These are phyloP conservation scores for Trametes coccinea DNA, from an alignment of 768 basidiomycete genomes.

Conservation along the genomic window DNA sequence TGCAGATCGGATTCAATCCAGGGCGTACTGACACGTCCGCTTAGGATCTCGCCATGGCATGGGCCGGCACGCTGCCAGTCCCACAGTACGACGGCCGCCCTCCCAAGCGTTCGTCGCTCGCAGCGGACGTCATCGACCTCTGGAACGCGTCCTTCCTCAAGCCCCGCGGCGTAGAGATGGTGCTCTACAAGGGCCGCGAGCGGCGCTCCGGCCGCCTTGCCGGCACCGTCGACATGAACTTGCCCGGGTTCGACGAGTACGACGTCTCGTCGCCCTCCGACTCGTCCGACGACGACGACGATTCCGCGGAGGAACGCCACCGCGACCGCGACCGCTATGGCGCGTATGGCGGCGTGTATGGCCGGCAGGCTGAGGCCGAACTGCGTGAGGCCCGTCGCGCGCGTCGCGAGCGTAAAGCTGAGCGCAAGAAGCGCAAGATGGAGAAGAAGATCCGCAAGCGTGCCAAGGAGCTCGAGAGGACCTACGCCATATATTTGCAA, in stretches of 20 bases:
- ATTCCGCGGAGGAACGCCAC: constrained; percentile 38
- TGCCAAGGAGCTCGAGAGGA: constrained; percentile 59
- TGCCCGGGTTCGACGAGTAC: constrained; percentile 49
- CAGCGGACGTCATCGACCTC: constrained; percentile 72
- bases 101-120: constrained; percentile 58
- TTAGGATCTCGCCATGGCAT: constrained; percentile 73
- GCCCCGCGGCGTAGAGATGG: constrained; percentile 72
- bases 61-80: constrained; percentile 75
- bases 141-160: constrained; percentile 82
- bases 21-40: not conserved
- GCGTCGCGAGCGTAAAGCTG: constrained; percentile 53
- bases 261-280: constrained; percentile 43
- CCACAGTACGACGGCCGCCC: constrained; percentile 50
- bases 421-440: constrained; percentile 60
- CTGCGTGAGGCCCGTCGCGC: constrained; percentile 52
- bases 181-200: constrained; percentile 79
- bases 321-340: constrained; percentile 28
- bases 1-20: not conserved
- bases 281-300: constrained; percentile 39
- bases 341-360: constrained; percentile 42
- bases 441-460: constrained; percentile 64
- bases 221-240: constrained; percentile 55
- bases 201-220: constrained; percentile 66
- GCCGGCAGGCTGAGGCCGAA: constrained; percentile 44
- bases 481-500: constrained; percentile 60